These are phyloP conservation scores for Salvia sclarea DNA, from an alignment of 305 asterid genomes.

Conservation along the genomic window DNA sequence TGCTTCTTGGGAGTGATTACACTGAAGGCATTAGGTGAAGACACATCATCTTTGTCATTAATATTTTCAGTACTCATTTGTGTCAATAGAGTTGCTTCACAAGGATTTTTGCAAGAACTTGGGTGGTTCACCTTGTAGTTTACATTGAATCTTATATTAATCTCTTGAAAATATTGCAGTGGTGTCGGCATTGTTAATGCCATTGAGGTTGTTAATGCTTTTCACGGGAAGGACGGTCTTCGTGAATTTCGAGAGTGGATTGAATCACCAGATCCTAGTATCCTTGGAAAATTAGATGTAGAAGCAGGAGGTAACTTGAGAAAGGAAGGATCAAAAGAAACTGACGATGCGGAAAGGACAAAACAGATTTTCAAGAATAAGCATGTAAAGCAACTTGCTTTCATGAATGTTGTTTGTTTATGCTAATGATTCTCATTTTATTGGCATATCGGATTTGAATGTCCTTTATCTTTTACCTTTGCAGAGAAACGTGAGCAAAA, in stretches of 20 bases:
- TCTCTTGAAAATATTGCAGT: constrained; percentile 42
- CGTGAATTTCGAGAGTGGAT: constrained; percentile 90
- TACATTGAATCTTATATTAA: constrained; percentile 2
- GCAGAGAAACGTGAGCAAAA: constrained; percentile 98
- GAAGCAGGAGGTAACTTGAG: constrained; percentile 46
- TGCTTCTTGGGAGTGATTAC: constrained; percentile 95
- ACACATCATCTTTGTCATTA: neutral
- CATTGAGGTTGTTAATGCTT: constrained; percentile 92
- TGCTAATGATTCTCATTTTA: constrained; percentile 24
- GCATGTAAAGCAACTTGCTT: constrained; percentile 56
- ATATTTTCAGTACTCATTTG: constrained; percentile 7
- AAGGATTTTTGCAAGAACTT: neutral
- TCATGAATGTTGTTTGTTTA: neutral
- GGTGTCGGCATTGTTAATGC: constrained; percentile 99
- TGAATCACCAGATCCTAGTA: constrained; percentile 92
- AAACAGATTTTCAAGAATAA: constrained; percentile 80
- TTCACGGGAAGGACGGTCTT: constrained; percentile 87
- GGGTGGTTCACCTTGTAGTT: constrained; percentile 18
- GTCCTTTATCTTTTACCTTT: constrained; percentile 11
- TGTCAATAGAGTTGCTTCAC: constrained; percentile 1
- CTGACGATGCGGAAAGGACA: constrained; percentile 44
- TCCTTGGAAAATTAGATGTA: constrained; percentile 64
- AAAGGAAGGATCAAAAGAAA: constrained; percentile 49
- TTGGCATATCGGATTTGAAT: constrained; percentile 6
- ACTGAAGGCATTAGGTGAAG: constrained; percentile 95